Evolutionary conservation across 2,329 filamentous ascomycete genomes (phyloP).

Genomic region (Microcyclospora pomicola): DNA sequence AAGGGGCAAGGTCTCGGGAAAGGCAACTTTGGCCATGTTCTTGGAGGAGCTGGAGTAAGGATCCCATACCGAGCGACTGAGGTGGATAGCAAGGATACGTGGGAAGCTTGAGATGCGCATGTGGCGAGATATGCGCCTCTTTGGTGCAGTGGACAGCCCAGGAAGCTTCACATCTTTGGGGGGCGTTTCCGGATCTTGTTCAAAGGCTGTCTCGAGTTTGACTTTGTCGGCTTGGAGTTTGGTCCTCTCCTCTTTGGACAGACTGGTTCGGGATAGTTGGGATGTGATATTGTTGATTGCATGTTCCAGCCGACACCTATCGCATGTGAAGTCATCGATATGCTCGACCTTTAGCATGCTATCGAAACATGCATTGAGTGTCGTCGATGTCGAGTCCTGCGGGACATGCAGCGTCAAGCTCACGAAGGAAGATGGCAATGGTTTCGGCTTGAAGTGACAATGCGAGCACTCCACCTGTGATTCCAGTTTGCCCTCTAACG

Average conservation of each 20-base stretch:
- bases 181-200: conserved; percentile 66
- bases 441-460: conserved; percentile 78
- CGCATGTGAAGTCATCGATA: conserved; percentile 94
- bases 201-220: conserved; percentile 55
- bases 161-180: conserved; percentile 63
- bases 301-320: conserved; percentile 77
- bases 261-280: conserved; percentile 41
- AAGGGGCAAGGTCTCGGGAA: conserved; percentile 73
- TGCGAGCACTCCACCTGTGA: conserved; percentile 90
- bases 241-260: conserved; percentile 32
- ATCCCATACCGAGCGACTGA: conserved; percentile 88
- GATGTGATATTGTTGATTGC: conserved; percentile 51
- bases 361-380: conserved; percentile 80
- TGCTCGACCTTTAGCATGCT: conserved; percentile 87
- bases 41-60: conserved; percentile 60
- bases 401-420: conserved; percentile 87
- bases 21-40: conserved; percentile 86
- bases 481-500: conserved; percentile 80
- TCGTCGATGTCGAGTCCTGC: conserved; percentile 54
- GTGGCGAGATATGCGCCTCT: conserved; percentile 72
- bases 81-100: conserved; percentile 77
- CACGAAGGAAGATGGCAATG: conserved; percentile 73
- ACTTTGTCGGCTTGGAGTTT: conserved; percentile 44
- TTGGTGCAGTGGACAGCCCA: conserved; percentile 59
- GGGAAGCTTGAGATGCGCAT: conserved; percentile 80